phyloP scores from a whole-genome alignment of 2,329 filamentous ascomycete genomes.

The Aspergillus quadricinctus region DNA sequence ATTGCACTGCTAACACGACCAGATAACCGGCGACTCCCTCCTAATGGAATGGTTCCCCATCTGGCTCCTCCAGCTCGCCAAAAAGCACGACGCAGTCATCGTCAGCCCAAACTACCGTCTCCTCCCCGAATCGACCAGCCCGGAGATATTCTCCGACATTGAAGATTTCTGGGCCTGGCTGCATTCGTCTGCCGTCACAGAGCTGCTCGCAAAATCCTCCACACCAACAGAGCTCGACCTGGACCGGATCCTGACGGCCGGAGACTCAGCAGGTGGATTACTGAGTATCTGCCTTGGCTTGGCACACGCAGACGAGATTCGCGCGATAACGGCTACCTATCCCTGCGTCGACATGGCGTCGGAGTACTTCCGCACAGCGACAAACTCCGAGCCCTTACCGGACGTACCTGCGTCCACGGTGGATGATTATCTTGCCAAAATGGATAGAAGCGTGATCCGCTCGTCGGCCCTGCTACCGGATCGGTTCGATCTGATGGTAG shows the following conservation, averaged over 20 bases:
- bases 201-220: constrained; percentile 10
- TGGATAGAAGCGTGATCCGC: constrained; percentile 4
- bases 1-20: constrained; percentile 2
- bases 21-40: constrained; percentile 30
- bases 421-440: constrained; percentile 4
- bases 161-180: constrained; percentile 49
- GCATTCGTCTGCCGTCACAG: constrained; percentile 7
- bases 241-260: constrained; percentile 21
- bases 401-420: constrained; percentile 12
- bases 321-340: constrained; percentile 28
- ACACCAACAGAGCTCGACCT: constrained; percentile 19
- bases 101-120: constrained; percentile 50
- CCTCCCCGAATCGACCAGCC: constrained; percentile 45
- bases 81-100: constrained; percentile 41
- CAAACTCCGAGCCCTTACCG: constrained; percentile 12
- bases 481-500: constrained; percentile 16
- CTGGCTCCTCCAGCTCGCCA: constrained; percentile 39
- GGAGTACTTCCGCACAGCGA: constrained; percentile 11
- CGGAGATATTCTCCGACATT: constrained; percentile 47
- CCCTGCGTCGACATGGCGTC: constrained; percentile 26
- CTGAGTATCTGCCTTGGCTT: constrained; percentile 26
- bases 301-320: constrained; percentile 25
- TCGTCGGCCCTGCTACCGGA: constrained; percentile 13
- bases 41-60: constrained; percentile 23
- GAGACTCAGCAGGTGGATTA: constrained; percentile 30